phyloP scores from a whole-genome alignment of 2,329 filamentous ascomycete genomes.

The Tolypocladium pustulatum region DNA sequence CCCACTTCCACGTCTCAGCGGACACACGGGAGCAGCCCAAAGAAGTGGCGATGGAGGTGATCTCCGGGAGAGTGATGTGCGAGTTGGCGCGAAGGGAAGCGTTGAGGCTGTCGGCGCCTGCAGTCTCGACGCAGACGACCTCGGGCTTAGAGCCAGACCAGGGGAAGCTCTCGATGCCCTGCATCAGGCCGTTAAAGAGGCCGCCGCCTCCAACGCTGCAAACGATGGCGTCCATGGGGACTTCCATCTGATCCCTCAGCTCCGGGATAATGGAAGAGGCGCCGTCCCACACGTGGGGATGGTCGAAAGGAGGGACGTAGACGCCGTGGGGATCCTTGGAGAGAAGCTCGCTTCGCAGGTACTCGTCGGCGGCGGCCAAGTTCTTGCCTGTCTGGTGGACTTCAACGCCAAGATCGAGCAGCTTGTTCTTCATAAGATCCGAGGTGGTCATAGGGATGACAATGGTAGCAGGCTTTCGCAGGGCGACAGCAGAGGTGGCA shows the following conservation, averaged over 20 bases:
- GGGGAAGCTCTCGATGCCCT: conserved; percentile 46
- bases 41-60: conserved; percentile 66
- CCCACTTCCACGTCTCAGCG: conserved; percentile 56
- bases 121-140: conserved; percentile 67
- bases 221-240: conserved; percentile 56
- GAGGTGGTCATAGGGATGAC: conserved; percentile 60
- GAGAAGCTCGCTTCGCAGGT: conserved; percentile 50
- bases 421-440: conserved; percentile 59
- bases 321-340: conserved; percentile 40
- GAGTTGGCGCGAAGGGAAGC: conserved; percentile 45
- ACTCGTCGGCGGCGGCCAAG: conserved; percentile 60
- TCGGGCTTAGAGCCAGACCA: conserved; percentile 26
- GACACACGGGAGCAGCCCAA: conserved; percentile 67
- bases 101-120: conserved; percentile 60
- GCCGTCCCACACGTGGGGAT: conserved; percentile 57
- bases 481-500: conserved; percentile 56
- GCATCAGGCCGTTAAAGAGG: conserved; percentile 64
- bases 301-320: conserved; percentile 62
- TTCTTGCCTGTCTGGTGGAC: conserved; percentile 59
- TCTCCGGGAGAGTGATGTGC: conserved; percentile 54
- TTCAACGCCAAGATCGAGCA: conserved; percentile 55
- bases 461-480: conserved; percentile 60
- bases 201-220: conserved; percentile 77
- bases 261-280: conserved; percentile 48
- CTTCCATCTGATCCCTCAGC: conserved; percentile 28